Conservation (phyloP, 495 filamentous ascomycete species). For the Sabuloglossum arenarium region DNA sequence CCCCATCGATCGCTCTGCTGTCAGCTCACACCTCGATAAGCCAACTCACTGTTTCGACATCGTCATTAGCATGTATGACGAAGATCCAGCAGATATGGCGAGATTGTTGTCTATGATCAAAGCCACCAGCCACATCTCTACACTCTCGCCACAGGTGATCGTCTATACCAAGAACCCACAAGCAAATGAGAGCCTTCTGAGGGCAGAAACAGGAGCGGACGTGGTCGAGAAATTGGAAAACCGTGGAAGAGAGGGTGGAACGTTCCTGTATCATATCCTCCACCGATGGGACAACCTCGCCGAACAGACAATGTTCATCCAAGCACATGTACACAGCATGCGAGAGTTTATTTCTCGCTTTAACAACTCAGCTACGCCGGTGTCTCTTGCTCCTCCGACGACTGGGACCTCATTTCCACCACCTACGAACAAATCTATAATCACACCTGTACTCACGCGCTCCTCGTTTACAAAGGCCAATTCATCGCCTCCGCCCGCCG, state of each 20-base stretch:
- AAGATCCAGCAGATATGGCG: conserved; percentile 12
- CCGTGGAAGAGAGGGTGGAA: conserved; percentile 22
- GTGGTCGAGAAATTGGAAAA: conserved; percentile 17
- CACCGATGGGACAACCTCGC: conserved; percentile 23
- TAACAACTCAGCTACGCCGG: conserved; percentile 17
- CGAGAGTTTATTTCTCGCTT: conserved; percentile 17
- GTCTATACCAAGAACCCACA: conserved; percentile 19
- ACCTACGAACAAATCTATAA: conserved; percentile 10
- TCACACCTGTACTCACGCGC: conserved; percentile 11
- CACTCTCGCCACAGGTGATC: conserved; percentile 10
- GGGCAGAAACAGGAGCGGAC: conserved; percentile 13
- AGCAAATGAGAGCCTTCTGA: conserved; percentile 9
- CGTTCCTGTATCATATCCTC: conserved; percentile 25
- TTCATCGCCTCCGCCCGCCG: conserved; percentile 22
- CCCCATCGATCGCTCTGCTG: neutral
- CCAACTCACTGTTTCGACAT: conserved; percentile 16
- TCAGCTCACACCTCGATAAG: conserved; percentile 7
- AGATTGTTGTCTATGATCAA: neutral
- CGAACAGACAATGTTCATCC: conserved; percentile 24
- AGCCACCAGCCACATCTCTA: conserved; percentile 4
- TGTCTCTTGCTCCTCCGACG: conserved; percentile 17
- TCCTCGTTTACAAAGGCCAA: conserved; percentile 23
- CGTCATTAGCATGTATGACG: conserved; percentile 20
- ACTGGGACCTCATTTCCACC: conserved; percentile 11
- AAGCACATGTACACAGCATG: conserved; percentile 22